These are phyloP conservation scores for Skeletonema costatum DNA, from an alignment of 108 stramenopile genomes.

Conservation along the genomic window DNA sequence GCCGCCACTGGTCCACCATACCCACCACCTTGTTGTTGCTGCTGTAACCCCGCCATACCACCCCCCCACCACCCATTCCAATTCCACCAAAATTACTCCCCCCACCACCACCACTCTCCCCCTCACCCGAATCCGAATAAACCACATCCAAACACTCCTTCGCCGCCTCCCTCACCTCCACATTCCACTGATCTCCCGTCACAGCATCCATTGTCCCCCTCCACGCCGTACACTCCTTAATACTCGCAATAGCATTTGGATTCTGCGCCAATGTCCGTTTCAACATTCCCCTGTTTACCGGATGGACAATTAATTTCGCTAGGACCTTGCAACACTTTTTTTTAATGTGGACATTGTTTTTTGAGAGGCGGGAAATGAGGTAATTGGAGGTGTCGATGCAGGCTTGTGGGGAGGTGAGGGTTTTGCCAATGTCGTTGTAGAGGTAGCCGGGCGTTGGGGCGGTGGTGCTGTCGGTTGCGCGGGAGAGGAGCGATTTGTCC, in stretches of 20 bases:
- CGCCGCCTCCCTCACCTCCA: slow-evolving; percentile 89
- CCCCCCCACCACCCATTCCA: not conserved
- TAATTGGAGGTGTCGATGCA: slow-evolving; percentile 78
- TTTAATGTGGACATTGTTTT: slow-evolving; percentile 92
- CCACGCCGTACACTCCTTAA: slow-evolving; percentile 91
- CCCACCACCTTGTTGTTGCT: slow-evolving; percentile 14
- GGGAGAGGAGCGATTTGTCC: slow-evolving; percentile 60
- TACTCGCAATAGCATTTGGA: slow-evolving; percentile 57
- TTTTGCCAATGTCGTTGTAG: slow-evolving; percentile 95
- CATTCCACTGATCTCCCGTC: slow-evolving; percentile 92
- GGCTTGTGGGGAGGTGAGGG: slow-evolving; percentile 71
- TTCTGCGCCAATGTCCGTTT: slow-evolving; percentile 90
- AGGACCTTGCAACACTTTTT: slow-evolving; percentile 88
- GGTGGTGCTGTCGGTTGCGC: slow-evolving; percentile 88
- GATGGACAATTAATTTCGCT: slow-evolving; percentile 62
- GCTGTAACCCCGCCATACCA: slow-evolving; percentile 23
- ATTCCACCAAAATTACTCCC: slow-evolving; percentile 6
- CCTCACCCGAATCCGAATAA: slow-evolving; percentile 70
- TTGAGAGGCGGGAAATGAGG: slow-evolving; percentile 74
- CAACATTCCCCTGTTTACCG: slow-evolving; percentile 72
- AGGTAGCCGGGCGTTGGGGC: slow-evolving; percentile 97
- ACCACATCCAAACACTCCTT: slow-evolving; percentile 96
- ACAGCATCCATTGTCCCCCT: slow-evolving; percentile 93
- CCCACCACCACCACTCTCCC: not conserved
- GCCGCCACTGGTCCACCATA: slow-evolving; percentile 13